Evolutionary conservation across 2,329 filamentous ascomycete species (phyloP).

Genomic region (Plenodomus tracheiphilus): DNA sequence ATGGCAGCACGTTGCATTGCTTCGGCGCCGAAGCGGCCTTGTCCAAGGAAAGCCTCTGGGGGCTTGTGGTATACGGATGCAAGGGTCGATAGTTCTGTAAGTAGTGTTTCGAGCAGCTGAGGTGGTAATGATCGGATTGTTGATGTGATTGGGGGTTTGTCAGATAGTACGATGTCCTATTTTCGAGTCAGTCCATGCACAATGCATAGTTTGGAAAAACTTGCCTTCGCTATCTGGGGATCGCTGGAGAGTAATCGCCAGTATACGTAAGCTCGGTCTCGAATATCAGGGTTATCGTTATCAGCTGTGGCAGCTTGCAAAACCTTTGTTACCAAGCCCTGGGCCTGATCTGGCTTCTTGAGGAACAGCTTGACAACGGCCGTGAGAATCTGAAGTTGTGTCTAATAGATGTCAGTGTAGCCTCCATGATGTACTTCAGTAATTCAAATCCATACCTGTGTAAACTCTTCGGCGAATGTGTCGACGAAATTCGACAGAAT

Average conservation of each 20-base stretch:
- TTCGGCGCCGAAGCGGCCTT: slow-evolving; percentile 90
- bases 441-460: slow-evolving; percentile 65
- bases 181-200: slow-evolving; percentile 6
- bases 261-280: slow-evolving; percentile 96
- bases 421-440: background rate
- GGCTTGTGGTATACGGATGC: slow-evolving; percentile 99
- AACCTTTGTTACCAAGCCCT: slow-evolving; percentile 90
- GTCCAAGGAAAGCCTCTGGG: slow-evolving; percentile 95
- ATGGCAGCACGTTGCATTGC: slow-evolving; percentile 94
- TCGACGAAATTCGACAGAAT: slow-evolving; percentile 92
- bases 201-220: slow-evolving; percentile 6
- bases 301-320: slow-evolving; percentile 90
- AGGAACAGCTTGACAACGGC: slow-evolving; percentile 97
- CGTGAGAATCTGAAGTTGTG: slow-evolving; percentile 96
- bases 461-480: slow-evolving; percentile 93
- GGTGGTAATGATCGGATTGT: slow-evolving; percentile 90
- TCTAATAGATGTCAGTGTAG: slow-evolving; percentile 59
- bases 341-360: slow-evolving; percentile 91
- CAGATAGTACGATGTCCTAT: slow-evolving; percentile 83
- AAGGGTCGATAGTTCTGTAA: slow-evolving; percentile 88
- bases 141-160: slow-evolving; percentile 90
- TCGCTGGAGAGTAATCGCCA: slow-evolving; percentile 96
- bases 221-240: slow-evolving; percentile 82
- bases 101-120: slow-evolving; percentile 82
- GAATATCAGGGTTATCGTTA: slow-evolving; percentile 96